Evolutionary conservation across 2,329 filamentous ascomycete species (phyloP).

Genomic region (Penicillium vulpinum): DNA sequence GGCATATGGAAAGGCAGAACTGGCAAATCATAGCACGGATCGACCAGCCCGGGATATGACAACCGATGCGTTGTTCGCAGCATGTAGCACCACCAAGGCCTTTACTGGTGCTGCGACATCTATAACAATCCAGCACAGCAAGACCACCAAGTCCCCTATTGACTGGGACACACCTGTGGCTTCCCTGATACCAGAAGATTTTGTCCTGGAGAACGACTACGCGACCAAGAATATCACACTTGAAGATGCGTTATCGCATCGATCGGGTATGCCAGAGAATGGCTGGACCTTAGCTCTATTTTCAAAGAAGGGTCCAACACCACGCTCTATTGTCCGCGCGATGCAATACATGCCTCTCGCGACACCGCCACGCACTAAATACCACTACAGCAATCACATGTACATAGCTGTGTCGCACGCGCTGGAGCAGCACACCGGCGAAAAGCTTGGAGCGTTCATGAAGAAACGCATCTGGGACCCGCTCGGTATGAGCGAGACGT

Average conservation of each 20-base stretch:
- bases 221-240: constrained; percentile 31
- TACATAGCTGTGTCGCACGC: constrained; percentile 23
- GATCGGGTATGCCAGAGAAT: constrained; percentile 31
- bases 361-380: constrained; percentile 18
- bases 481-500: constrained; percentile 25
- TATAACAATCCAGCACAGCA: constrained; percentile 20
- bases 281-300: not conserved
- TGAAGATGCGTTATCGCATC: constrained; percentile 38
- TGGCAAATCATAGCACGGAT: constrained; percentile 16
- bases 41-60: constrained; percentile 15
- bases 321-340: constrained; percentile 18
- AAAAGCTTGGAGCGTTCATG: constrained; percentile 13
- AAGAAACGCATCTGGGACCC: constrained; percentile 25
- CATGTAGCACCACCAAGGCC: constrained; percentile 30
- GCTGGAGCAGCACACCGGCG: constrained; percentile 13
- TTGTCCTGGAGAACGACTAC: constrained; percentile 30
- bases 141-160: constrained; percentile 18
- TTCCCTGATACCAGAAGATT: constrained; percentile 37
- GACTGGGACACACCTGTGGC: constrained; percentile 40
- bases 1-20: constrained; percentile 30
- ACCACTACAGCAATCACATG: constrained; percentile 27
- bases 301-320: not conserved
- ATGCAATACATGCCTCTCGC: constrained; percentile 22
- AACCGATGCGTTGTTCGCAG: constrained; percentile 24
- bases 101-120: constrained; percentile 27